These are phyloP conservation scores for Chaetoceros muelleri DNA, from an alignment of 108 stramenopile species.

Conservation along the genomic window DNA sequence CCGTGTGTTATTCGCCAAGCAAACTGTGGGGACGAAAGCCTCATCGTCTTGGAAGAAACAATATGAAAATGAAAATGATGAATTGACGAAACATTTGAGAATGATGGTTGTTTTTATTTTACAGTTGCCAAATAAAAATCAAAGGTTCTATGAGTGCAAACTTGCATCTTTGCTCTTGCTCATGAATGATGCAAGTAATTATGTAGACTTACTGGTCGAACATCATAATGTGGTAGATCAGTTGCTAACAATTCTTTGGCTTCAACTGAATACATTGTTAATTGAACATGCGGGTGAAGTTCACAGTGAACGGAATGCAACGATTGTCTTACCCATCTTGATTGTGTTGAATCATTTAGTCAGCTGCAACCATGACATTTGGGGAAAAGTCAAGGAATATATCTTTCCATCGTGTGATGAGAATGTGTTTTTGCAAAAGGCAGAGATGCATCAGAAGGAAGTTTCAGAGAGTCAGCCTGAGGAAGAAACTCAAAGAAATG, in stretches of 20 bases:
- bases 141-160: constrained; percentile 33
- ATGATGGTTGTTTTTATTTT: constrained; percentile 17
- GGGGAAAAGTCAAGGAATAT: constrained; percentile 23
- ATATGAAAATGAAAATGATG: constrained; percentile 6
- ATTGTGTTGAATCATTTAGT: constrained; percentile 41
- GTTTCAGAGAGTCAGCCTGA: constrained; percentile 10
- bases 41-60: not conserved
- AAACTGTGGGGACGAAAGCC: too few species aligned
- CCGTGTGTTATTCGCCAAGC: not conserved
- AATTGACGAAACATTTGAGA: constrained; percentile 16
- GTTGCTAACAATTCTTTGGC: constrained; percentile 30
- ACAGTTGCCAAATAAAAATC: constrained; percentile 15
- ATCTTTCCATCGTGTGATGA: constrained; percentile 58
- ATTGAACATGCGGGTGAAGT: constrained; percentile 19
- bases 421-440: constrained; percentile 5
- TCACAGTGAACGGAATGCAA: constrained; percentile 34
- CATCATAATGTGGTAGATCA: constrained; percentile 18
- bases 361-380: constrained; percentile 19
- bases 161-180: constrained; percentile 46
- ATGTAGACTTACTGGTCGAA: constrained; percentile 22
- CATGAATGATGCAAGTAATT: constrained; percentile 39
- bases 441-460: not conserved
- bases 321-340: constrained; percentile 59
- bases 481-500: constrained; percentile 1
- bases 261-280: constrained; percentile 20